Evolutionary conservation across 768 basidiomycete genomes (phyloP).

Genomic region (Phylloporus scabripes): DNA sequence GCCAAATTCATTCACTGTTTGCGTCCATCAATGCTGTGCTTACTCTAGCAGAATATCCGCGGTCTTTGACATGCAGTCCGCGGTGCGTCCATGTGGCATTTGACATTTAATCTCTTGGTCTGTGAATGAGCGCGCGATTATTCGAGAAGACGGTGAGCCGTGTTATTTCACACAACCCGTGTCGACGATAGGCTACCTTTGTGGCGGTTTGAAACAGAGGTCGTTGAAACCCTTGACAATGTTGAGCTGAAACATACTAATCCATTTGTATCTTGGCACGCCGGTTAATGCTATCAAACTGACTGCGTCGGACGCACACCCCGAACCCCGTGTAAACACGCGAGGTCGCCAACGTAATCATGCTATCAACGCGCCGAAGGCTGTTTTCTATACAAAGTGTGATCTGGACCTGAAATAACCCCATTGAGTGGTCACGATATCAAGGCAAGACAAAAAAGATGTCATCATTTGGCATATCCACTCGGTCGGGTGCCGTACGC

Average conservation of each 20-base stretch:
- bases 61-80: conserved; percentile 1
- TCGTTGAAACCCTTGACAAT: background rate
- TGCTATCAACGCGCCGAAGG: background rate
- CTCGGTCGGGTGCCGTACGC: conserved; percentile 4
- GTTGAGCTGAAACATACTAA: background rate
- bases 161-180: background rate
- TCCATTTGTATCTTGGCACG: background rate
- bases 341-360: background rate
- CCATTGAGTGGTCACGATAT: conserved; percentile 5
- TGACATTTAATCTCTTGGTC: background rate
- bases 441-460: conserved; percentile 2
- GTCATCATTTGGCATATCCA: background rate
- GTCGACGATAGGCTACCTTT: conserved; percentile 1
- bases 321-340: background rate
- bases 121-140: background rate
- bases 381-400: background rate
- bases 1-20: conserved; percentile 4
- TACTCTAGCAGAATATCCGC: conserved; percentile 3
- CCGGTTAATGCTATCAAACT: background rate
- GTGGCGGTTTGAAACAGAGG: conserved; percentile 5
- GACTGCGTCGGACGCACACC: background rate
- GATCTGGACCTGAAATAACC: conserved; percentile 4
- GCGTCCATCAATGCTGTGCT: conserved; percentile 7
- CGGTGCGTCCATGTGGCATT: background rate
- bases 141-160: background rate